Evolutionary conservation across 2,329 filamentous ascomycete genomes (phyloP).

Genomic region (Cercospora nicotianae): DNA sequence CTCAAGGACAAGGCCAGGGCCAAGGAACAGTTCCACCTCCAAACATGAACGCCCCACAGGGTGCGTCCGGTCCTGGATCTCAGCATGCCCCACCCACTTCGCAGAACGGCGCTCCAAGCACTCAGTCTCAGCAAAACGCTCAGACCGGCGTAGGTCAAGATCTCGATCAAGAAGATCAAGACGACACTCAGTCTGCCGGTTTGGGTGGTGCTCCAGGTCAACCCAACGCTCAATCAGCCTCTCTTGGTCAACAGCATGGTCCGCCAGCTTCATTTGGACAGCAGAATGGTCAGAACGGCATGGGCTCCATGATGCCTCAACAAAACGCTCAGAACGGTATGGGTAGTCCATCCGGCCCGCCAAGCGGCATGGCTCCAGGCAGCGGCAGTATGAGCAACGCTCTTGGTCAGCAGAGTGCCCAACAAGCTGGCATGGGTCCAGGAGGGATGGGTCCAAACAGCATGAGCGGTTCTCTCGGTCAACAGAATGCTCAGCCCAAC

Average conservation of each 20-base stretch:
- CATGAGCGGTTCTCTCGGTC: too few relatives aligned
- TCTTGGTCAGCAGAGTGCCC: not conserved
- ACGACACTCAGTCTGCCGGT: too few relatives aligned
- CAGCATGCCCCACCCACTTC: not conserved
- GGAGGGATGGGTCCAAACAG: not conserved
- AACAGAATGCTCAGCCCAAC: too few relatives aligned
- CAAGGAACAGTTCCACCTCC: not conserved
- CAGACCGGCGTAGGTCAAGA: too few relatives aligned
- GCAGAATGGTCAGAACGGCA: too few relatives aligned
- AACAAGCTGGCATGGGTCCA: not conserved
- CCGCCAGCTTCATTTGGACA: too few relatives aligned
- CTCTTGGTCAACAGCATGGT: too few relatives aligned
- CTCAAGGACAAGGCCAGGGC: not conserved
- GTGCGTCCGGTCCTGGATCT: not conserved
- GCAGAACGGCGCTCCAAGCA: not conserved
- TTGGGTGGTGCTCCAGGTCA: too few relatives aligned
- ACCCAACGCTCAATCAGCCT: too few relatives aligned
- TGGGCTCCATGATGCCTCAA: not conserved
- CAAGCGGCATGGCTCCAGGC: not conserved
- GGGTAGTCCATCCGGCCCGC: not conserved
- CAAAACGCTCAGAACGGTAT: not conserved
- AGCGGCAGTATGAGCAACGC: not conserved
- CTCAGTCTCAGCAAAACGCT: not conserved
- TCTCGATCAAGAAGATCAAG: too few relatives aligned
- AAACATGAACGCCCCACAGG: not conserved